Percentiles rank a stretch among this genome's conserved stretches.
phyloP scores from a whole-genome alignment of 148 eudicot species.

The Nepenthes gracilis region DNA sequence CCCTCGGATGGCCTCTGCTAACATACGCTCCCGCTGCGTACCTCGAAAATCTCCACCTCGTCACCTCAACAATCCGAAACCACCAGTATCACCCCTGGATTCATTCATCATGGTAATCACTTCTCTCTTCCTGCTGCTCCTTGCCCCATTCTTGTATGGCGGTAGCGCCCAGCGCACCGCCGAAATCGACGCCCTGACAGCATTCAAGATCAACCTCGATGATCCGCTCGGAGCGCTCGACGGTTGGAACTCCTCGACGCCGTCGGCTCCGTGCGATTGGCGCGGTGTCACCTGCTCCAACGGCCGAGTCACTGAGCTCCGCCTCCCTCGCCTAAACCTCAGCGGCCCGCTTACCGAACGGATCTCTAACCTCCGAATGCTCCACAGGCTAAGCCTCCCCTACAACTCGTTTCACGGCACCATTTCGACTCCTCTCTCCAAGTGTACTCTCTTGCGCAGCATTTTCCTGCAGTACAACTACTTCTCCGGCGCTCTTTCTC shows the following conservation, averaged over 20 bases:
- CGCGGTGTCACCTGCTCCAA: slow-evolving; percentile 24
- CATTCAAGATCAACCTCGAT: slow-evolving; percentile 20
- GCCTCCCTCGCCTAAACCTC: slow-evolving; percentile 35
- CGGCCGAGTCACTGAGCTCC: slow-evolving; percentile 23
- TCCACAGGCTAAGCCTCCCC: slow-evolving; percentile 49
- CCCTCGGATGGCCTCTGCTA: too few species aligned
- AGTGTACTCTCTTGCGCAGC: slow-evolving; percentile 21
- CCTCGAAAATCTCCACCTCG: too few species aligned
- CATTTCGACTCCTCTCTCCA: slow-evolving; percentile 31
- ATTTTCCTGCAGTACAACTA: slow-evolving; percentile 39
- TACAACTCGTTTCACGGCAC: slow-evolving; percentile 41
- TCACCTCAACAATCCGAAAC: not conserved
- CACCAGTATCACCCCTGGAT: not conserved
- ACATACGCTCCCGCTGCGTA: too few species aligned
- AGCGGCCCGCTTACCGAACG: slow-evolving; percentile 23
- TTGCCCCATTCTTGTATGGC: not conserved
- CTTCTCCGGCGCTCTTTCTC: slow-evolving; percentile 25
- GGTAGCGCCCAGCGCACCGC: slow-evolving; percentile 6
- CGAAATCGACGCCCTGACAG: slow-evolving; percentile 17
- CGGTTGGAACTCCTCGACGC: slow-evolving; percentile 19
- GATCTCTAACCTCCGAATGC: slow-evolving; percentile 20
- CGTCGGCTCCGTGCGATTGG: slow-evolving; percentile 37
- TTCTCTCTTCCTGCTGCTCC: slow-evolving; percentile 1
- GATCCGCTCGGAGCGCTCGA: slow-evolving; percentile 26
- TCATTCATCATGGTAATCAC: slow-evolving; percentile 3